phyloP scores from a whole-genome alignment of 768 basidiomycete genomes.

The Tulasnella calospora region DNA sequence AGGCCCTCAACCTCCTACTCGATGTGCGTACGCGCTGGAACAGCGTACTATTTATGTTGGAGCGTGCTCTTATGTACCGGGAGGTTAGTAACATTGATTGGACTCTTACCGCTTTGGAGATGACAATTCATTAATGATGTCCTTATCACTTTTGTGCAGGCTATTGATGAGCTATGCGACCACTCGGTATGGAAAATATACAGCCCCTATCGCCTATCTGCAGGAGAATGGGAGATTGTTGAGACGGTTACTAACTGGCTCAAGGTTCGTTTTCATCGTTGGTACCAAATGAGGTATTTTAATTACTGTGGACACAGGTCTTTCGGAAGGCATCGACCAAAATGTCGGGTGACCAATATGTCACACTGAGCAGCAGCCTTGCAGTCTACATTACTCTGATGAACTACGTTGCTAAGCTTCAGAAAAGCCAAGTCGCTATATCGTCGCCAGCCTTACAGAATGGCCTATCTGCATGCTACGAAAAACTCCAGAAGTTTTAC shows the following conservation, averaged over 20 bases:
- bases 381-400: neutral
- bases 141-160: neutral
- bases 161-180: neutral
- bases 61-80: neutral
- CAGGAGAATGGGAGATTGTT: neutral
- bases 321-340: neutral
- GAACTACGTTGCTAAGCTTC: neutral
- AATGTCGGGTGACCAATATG: neutral
- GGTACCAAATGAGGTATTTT: no score
- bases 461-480: neutral
- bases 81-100: neutral
- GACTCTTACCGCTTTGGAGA: neutral
- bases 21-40: neutral
- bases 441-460: neutral
- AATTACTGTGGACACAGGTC: no score
- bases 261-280: neutral
- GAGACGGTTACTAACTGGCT: neutral
- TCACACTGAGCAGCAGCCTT: slow-evolving; percentile 15
- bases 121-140: neutral
- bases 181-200: neutral
- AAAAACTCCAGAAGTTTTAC: slow-evolving; percentile 11
- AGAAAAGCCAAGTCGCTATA: neutral
- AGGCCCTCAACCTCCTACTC: neutral
- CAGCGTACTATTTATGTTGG: neutral
- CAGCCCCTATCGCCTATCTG: neutral